Conservation (phyloP, 1,139 yeast species). For the Sugiyamaella grinbergsii region DNA sequence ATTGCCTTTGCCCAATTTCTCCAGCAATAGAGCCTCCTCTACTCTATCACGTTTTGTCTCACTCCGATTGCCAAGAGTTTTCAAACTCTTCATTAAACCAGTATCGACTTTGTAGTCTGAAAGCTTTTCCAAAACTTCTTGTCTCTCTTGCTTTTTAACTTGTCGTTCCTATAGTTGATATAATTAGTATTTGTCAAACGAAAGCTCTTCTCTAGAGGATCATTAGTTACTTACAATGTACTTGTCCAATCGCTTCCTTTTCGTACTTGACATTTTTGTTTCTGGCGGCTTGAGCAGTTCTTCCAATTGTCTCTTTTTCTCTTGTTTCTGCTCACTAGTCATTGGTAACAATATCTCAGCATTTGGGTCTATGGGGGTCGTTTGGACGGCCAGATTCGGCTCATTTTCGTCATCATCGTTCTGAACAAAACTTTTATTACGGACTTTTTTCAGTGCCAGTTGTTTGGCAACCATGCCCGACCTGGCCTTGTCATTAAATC, state of each 20-base stretch:
- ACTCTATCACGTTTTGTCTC: conserved; percentile 71
- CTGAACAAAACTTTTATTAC: conserved; percentile 61
- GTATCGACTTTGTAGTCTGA: conserved; percentile 69
- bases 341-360: conserved; percentile 58
- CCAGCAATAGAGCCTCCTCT: conserved; percentile 73
- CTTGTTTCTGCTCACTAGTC: conserved; percentile 57
- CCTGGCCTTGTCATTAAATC: conserved; percentile 86
- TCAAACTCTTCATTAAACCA: conserved; percentile 64
- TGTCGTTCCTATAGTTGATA: conserved; percentile 69
- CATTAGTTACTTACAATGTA: conserved; percentile 42
- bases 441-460: conserved; percentile 63
- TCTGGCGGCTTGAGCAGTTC: conserved; percentile 63
- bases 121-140: conserved; percentile 70
- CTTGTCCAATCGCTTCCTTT: conserved; percentile 61
- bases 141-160: conserved; percentile 85
- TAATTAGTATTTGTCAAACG: not conserved
- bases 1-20: conserved; percentile 70
- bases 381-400: conserved; percentile 22
- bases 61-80: conserved; percentile 74
- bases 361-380: conserved; percentile 51
- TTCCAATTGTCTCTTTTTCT: conserved; percentile 65
- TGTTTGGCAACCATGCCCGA: conserved; percentile 83
- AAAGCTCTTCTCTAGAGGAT: conserved; percentile 22
- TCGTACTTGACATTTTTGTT: conserved; percentile 68
- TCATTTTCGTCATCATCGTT: conserved; percentile 36